phyloP scores from a whole-genome alignment of 305 asterid genomes.

The Fraxinus xanthoxyloides region DNA sequence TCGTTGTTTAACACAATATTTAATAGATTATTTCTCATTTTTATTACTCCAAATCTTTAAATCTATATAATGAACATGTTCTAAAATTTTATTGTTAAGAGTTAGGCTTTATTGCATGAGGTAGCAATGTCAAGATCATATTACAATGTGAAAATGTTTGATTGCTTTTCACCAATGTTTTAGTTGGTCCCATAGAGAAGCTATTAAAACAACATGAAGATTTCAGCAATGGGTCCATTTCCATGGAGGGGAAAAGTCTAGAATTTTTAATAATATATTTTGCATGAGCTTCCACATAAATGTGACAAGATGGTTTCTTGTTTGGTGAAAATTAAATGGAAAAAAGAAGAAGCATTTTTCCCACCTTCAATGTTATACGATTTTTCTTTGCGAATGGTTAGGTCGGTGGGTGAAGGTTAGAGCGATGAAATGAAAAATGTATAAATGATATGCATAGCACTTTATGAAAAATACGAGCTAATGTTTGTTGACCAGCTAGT shows the following conservation, averaged over 20 bases:
- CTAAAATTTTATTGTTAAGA: not conserved
- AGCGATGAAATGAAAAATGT: not conserved
- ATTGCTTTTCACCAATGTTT: not conserved
- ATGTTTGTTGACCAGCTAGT: too few relatives aligned
- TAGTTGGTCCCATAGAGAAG: not conserved
- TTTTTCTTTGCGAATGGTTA: not conserved
- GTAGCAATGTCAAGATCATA: not conserved
- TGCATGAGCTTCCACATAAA: not conserved
- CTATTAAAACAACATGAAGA: not conserved
- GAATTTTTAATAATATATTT: not conserved
- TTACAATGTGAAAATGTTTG: not conserved
- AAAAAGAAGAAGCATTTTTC: not conserved
- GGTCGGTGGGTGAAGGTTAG: not conserved
- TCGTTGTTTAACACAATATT: not conserved
- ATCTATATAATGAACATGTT: not conserved
- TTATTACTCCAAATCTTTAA: not conserved
- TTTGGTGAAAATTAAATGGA: not conserved
- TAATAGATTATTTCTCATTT: not conserved
- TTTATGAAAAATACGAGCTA: too few relatives aligned
- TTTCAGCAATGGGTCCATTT: not conserved
- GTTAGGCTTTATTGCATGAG: not conserved
- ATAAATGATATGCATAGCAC: not conserved
- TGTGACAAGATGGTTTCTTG: not conserved
- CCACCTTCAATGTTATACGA: not conserved
- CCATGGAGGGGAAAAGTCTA: not conserved